A percentile compares a stretch with the other conserved stretches of the same genome.
phyloP scores from a whole-genome alignment of 768 basidiomycete genomes.

The Auriscalpium microsporum region DNA sequence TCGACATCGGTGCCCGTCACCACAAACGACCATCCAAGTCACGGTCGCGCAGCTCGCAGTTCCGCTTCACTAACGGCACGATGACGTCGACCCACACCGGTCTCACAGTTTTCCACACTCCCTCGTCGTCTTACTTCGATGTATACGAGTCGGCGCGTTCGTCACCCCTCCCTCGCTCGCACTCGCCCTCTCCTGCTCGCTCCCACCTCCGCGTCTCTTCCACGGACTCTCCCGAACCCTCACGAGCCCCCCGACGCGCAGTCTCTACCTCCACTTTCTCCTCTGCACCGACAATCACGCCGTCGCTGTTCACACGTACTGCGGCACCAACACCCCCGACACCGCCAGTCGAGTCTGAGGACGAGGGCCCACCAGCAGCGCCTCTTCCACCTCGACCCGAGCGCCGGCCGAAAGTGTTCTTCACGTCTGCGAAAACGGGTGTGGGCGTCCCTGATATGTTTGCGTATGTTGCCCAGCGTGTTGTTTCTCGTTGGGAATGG shows the following conservation, averaged over 20 bases:
- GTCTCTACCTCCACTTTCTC: constrained; percentile 10
- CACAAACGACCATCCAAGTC: constrained; percentile 30
- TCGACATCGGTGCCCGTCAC: constrained; percentile 24
- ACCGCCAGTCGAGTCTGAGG: constrained; percentile 1
- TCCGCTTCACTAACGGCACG: constrained; percentile 29
- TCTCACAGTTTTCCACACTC: constrained; percentile 65
- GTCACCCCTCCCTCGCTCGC: constrained; percentile 39
- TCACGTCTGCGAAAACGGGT: constrained; percentile 74
- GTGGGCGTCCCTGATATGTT: constrained; percentile 67
- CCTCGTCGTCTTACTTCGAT: constrained; percentile 70
- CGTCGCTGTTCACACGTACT: constrained; percentile 15
- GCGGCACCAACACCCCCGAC: constrained; percentile 5
- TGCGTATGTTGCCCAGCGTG: constrained; percentile 60
- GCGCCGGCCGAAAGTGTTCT: constrained; percentile 57
- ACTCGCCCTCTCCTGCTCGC: constrained; percentile 14
- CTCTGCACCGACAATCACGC: constrained; percentile 19
- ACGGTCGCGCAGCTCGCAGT: constrained; percentile 39
- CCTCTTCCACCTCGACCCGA: constrained; percentile 24
- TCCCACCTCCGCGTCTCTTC: constrained; percentile 1
- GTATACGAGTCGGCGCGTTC: constrained; percentile 51
- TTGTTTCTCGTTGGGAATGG: constrained; percentile 56
- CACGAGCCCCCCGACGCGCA: constrained; percentile 13
- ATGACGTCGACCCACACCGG: constrained; percentile 50
- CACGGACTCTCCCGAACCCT: constrained; percentile 19
- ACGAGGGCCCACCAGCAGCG: constrained; percentile 16